Conservation (phyloP, 2,329 filamentous ascomycete species). For the Fusarium goolgardi region DNA sequence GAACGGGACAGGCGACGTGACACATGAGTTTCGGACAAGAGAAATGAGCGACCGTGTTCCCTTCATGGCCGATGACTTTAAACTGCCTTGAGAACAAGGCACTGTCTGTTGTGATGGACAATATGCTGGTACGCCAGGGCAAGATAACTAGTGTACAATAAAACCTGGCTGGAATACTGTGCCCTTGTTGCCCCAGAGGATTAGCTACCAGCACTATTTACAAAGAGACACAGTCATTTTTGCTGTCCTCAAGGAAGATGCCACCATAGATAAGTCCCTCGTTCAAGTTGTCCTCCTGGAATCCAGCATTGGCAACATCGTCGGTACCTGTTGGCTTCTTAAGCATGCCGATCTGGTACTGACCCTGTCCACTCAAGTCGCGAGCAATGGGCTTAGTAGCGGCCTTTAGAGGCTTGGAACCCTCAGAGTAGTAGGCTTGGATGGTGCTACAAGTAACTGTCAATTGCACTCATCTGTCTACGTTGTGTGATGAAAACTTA, state of each 20-base stretch:
- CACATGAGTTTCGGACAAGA: background rate
- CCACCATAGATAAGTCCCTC: slow-evolving; percentile 65
- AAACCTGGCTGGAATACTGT: background rate
- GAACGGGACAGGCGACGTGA: slow-evolving; percentile 25
- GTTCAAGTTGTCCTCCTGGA: slow-evolving; percentile 61
- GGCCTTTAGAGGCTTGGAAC: slow-evolving; percentile 56
- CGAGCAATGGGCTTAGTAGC: slow-evolving; percentile 64
- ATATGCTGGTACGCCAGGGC: background rate
- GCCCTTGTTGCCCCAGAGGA: background rate
- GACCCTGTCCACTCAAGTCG: slow-evolving; percentile 64
- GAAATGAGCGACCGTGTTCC: background rate
- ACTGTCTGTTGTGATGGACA: background rate
- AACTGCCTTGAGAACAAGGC: background rate
- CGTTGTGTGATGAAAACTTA: slow-evolving; percentile 48
- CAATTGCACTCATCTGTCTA: background rate
- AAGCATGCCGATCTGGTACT: slow-evolving; percentile 71
- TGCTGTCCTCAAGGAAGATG: slow-evolving; percentile 65
- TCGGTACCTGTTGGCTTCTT: slow-evolving; percentile 67
- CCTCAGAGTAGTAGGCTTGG: slow-evolving; percentile 68
- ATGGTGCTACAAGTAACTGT: slow-evolving; percentile 57
- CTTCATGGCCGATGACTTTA: background rate
- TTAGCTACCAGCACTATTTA: background rate
- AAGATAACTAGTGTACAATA: background rate
- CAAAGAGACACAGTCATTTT: slow-evolving; percentile 51
- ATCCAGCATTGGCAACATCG: slow-evolving; percentile 61